These are phyloP conservation scores for Malus domestica DNA, from an alignment of 306 rosid species.

Conservation along the genomic window DNA sequence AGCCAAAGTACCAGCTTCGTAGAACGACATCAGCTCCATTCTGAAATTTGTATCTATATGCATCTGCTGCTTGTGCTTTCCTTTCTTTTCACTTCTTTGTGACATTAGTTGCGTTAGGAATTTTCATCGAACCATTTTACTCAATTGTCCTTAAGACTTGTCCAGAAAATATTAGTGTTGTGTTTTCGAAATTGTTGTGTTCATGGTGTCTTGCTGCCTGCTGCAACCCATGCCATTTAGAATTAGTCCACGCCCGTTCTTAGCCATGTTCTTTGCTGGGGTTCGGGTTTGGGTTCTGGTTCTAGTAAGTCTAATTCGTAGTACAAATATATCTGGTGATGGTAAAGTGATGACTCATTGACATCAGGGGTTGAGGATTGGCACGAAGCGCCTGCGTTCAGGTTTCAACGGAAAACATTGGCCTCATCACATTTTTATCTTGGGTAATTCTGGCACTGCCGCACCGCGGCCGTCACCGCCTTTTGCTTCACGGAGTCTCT, in stretches of 20 bases:
- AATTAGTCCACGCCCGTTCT: background rate
- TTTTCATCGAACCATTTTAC: slow-evolving; percentile 16
- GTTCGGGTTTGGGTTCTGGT: background rate
- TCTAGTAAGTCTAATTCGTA: background rate
- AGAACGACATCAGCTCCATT: slow-evolving; percentile 72
- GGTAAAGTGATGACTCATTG: background rate
- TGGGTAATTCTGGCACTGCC: too few species aligned
- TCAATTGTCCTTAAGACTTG: slow-evolving; percentile 17
- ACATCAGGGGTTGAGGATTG: background rate
- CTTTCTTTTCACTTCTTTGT: slow-evolving; percentile 8
- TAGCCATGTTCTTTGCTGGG: background rate
- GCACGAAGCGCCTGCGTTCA: background rate
- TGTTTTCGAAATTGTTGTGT: slow-evolving; percentile 1
- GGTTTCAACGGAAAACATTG: too few species aligned
- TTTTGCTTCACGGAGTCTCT: too few species aligned
- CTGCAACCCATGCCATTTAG: background rate
- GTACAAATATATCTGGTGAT: background rate
- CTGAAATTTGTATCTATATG: slow-evolving; percentile 40
- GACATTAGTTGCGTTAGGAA: slow-evolving; percentile 14
- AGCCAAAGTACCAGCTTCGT: slow-evolving; percentile 91
- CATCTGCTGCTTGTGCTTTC: slow-evolving; percentile 22
- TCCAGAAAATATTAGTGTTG: slow-evolving; percentile 6
- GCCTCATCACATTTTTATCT: too few species aligned
- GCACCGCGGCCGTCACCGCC: too few species aligned
- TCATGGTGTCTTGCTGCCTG: slow-evolving; percentile 5